Evolutionary conservation across 148 eudicot species (phyloP).

Genomic region (Cornus controversa): DNA sequence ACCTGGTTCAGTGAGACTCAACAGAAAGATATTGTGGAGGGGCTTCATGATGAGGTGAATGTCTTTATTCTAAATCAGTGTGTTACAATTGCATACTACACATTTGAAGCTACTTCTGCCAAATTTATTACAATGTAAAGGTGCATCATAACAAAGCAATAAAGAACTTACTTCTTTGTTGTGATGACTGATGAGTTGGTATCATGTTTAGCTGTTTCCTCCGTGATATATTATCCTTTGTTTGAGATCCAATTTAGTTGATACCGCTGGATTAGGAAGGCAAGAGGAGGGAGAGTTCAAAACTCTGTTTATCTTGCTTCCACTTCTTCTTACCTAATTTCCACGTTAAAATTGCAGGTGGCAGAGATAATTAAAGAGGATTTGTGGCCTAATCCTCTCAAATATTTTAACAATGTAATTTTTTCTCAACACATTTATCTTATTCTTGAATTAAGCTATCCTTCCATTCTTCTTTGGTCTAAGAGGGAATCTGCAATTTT

Average conservation of each 20-base stretch:
- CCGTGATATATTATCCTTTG: no score
- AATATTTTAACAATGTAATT: slow-evolving; percentile 62
- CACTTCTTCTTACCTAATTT: not conserved
- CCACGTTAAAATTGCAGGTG: slow-evolving; percentile 48
- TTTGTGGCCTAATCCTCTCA: slow-evolving; percentile 85
- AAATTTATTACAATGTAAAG: not conserved
- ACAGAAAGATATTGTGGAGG: slow-evolving; percentile 56
- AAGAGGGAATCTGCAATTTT: not conserved
- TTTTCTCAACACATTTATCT: not conserved
- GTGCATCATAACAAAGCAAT: not conserved
- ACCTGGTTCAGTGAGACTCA: slow-evolving; percentile 68
- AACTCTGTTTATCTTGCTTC: not conserved
- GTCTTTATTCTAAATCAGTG: not conserved
- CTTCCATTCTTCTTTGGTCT: not conserved
- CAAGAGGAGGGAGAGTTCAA: no score
- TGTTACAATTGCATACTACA: not conserved
- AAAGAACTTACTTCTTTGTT: not conserved
- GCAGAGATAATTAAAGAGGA: slow-evolving; percentile 95
- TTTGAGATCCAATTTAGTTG: no score
- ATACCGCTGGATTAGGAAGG: not conserved
- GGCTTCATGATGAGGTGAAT: slow-evolving; percentile 69
- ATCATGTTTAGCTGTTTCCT: not conserved
- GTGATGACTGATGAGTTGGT: not conserved
- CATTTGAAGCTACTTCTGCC: not conserved
- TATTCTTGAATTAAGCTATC: not conserved